Conservation (phyloP, 306 rosid species). For the Lagenaria siceraria region DNA sequence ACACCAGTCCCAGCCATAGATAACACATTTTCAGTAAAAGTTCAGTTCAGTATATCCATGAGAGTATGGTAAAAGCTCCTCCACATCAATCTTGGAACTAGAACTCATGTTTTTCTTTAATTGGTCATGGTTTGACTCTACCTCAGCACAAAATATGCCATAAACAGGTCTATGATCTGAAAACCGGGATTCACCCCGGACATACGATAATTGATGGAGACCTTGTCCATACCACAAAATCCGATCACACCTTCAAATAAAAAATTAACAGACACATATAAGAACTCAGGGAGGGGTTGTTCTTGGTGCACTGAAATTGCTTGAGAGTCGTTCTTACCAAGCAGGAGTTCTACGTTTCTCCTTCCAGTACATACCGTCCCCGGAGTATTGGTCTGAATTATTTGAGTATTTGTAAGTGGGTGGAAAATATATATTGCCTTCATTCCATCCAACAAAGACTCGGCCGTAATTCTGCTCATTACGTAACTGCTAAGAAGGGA, state of each 20-base stretch:
- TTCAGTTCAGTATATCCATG: conserved; percentile 87
- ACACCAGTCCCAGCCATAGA: not conserved
- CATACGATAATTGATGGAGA: conserved; percentile 74
- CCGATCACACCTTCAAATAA: conserved; percentile 73
- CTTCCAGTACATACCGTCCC: conserved; percentile 87
- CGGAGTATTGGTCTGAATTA: conserved; percentile 89
- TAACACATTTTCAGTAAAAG: conserved; percentile 45
- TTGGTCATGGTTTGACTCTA: conserved; percentile 59
- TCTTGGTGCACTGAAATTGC: not conserved
- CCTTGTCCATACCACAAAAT: conserved; percentile 97
- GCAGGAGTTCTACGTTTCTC: conserved; percentile 97
- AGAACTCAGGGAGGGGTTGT: not conserved
- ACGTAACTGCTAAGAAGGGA: conserved; percentile 47
- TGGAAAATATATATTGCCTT: conserved; percentile 94
- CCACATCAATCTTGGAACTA: conserved; percentile 71
- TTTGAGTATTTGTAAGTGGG: conserved; percentile 97
- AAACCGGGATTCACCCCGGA: conserved; percentile 87
- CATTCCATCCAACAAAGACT: conserved; percentile 79
- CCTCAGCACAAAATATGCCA: conserved; percentile 94
- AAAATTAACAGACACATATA: not conserved
- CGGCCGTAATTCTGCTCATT: conserved; percentile 85
- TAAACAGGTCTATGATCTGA: conserved; percentile 98
- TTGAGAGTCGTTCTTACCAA: conserved; percentile 47
- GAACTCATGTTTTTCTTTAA: conserved; percentile 82
- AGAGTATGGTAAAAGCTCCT: conserved; percentile 80